Conservation (phyloP, 495 filamentous ascomycete species). For the Pseudevernia furfuracea region DNA sequence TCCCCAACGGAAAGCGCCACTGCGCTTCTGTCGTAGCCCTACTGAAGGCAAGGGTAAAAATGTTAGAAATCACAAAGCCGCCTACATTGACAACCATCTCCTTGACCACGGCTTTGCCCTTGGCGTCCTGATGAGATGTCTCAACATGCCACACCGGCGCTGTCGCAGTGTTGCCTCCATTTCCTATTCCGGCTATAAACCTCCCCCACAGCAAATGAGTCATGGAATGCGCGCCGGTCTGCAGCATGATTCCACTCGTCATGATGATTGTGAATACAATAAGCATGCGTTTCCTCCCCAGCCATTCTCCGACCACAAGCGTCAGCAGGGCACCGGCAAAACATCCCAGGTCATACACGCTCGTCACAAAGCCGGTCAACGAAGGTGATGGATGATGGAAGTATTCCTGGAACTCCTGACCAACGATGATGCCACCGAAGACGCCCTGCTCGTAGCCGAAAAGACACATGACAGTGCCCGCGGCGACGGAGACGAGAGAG, state of each 20-base stretch:
- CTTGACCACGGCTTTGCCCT: constrained; percentile 24
- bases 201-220: constrained; percentile 20
- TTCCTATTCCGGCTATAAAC: constrained; percentile 22
- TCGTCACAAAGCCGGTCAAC: constrained; percentile 21
- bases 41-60: constrained; percentile 22
- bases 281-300: constrained; percentile 23
- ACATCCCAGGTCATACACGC: constrained; percentile 23
- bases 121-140: constrained; percentile 17
- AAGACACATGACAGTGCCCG: constrained; percentile 24
- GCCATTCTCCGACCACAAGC: constrained; percentile 21
- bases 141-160: constrained; percentile 25
- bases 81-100: constrained; percentile 24
- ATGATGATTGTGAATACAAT: constrained; percentile 23
- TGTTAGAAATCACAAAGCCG: constrained; percentile 21
- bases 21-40: constrained; percentile 29
- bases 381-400: constrained; percentile 20
- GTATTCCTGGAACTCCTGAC: constrained; percentile 19
- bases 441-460: constrained; percentile 33
- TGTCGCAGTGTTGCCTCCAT: constrained; percentile 23
- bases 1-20: constrained; percentile 46
- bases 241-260: constrained; percentile 21
- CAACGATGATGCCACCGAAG: constrained; percentile 29
- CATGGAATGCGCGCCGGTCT: constrained; percentile 22
- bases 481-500: constrained; percentile 20
- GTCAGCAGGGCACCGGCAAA: constrained; percentile 21